Base-by-base conservation (phyloP, 2,329 filamentous ascomycete species). In the Curvularia sp. region DNA sequence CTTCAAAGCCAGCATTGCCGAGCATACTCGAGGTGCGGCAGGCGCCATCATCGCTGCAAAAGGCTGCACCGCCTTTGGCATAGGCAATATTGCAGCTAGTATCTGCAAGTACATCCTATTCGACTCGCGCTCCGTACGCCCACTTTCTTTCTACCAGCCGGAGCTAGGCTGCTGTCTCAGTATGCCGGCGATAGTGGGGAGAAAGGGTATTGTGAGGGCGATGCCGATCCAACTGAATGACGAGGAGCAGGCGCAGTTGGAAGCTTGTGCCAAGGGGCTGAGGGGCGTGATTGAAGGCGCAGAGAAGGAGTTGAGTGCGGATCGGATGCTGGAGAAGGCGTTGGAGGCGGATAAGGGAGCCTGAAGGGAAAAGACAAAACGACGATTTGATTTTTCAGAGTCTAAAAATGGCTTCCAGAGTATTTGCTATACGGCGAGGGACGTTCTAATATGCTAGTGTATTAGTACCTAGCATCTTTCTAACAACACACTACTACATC, bases 51-150 rank as follows among this genome's bases (percentile, higher is more conserved):
- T 84, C 46, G 73, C 77, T 20, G 76, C 78, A 10, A 85, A 85
- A 68, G 83, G 83, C 0, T 79, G 81, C 28, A 85, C 80, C 0
- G 77, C 81, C 0, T 84, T 80, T 62, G 83, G 83, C 10, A 82
- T 84, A 46, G 82, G 79, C 8, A 80, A 81, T 28, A 76, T 83
- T 4, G 77, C 82, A 2, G 75, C 79, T 1, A 79, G 75, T 42
- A 81, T 85, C 54, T 85, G 83, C 70, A 78, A 79, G 56, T 81
- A 82, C 12, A 82, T 85, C 13, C 66, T 84, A 12, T 78, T 78
- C 46, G 83, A 85, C 64, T 75, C 80, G 55, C 76, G 77, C 9
- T 78, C 80, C 38, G 77, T 85, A 18, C 71, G 78, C 2, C 81
- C 82, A 0, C 63, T 85, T 43, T 84, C 82, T 52, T 81, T 83